Base-by-base conservation (phyloP, 2,329 filamentous ascomycete genomes). In the Dactylellina parvicollis region DNA sequence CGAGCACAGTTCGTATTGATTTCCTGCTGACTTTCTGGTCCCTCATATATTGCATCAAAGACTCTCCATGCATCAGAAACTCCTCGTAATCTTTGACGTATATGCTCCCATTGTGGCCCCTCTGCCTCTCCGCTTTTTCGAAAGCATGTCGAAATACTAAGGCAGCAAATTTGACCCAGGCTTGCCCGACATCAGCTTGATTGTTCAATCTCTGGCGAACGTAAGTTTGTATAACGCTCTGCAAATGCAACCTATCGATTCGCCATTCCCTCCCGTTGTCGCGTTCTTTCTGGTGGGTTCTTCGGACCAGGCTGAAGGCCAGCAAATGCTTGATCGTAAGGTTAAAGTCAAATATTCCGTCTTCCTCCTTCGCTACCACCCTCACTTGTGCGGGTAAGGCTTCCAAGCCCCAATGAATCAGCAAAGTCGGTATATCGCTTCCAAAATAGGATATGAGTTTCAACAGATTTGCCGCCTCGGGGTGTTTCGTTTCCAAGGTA, bases 381-480 rank as follows among this genome's bases (percentile, higher is more conserved):
- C 65, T 60, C 20, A 76, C 64, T 8, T 74, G 46, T 1, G 52
- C 36, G 8, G 62, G 69, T 16, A 77, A 50, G 30, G 66, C 55
- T 16, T 72, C 73, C 18, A 78, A 34, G 1, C 77, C 77, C 61
- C 76, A 76, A 26, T 73, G 54, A 10, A 91, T 80, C 82, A 91
- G 86, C 62, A 88, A 88, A 20, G 90, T 86, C 0, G 89, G 89
- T 3, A 90, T 83, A 64, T 87, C 84, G 62, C 87, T 86, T 40
- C 86, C 86, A 60, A 89, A 87, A 76, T 90, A 90, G 1, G 86
- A 86, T 12, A 91, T 79, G 10, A 91, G 80, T 20, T 86, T 86
- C 75, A 91, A 86, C 34, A 91, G 79, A 76, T 89, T 90, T 52
- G 89, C 79, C 0, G 88, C 88, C 60, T 88, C 85, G 14, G 78